Conservation (phyloP, 192 early-diverging fungal genomes). For the Backusella sp. region DNA sequence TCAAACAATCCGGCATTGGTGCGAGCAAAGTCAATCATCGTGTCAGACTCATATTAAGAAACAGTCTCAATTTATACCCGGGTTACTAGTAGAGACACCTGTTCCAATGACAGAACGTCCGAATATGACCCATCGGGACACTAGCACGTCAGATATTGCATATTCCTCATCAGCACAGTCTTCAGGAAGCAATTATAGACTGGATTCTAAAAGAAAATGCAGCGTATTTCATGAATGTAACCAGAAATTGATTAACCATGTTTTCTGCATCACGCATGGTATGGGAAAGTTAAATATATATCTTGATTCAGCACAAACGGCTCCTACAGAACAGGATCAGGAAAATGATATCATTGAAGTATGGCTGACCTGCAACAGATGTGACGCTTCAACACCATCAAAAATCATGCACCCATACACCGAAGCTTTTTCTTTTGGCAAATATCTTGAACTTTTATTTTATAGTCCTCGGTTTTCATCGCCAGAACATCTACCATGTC, state of each 20-base stretch:
- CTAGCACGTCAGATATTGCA: neutral
- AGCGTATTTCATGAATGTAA: constrained; percentile 32
- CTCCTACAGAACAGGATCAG: constrained; percentile 42
- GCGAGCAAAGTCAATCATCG: neutral
- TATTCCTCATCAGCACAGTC: neutral
- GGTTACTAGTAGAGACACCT: neutral
- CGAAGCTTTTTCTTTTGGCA: constrained; percentile 88
- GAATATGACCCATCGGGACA: neutral
- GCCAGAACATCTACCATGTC: constrained; percentile 53
- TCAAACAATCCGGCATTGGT: constrained; percentile 4
- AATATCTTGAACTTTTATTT: constrained; percentile 86
- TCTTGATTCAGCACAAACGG: constrained; percentile 26
- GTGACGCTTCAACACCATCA: constrained; percentile 58
- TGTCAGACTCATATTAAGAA: constrained; percentile 6
- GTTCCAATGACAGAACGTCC: neutral
- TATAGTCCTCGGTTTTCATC: constrained; percentile 62
- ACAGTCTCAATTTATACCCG: constrained; percentile 4
- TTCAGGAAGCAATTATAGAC: neutral
- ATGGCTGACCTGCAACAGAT: constrained; percentile 82
- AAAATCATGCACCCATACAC: constrained; percentile 70
- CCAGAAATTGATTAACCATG: constrained; percentile 48
- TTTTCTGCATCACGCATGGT: constrained; percentile 56
- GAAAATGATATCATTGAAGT: constrained; percentile 68
- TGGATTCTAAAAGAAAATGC: neutral
- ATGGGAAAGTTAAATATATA: constrained; percentile 46